Evolutionary conservation across 192 early-diverging fungal species (phyloP).

Genomic region (Coemansia sp.): DNA sequence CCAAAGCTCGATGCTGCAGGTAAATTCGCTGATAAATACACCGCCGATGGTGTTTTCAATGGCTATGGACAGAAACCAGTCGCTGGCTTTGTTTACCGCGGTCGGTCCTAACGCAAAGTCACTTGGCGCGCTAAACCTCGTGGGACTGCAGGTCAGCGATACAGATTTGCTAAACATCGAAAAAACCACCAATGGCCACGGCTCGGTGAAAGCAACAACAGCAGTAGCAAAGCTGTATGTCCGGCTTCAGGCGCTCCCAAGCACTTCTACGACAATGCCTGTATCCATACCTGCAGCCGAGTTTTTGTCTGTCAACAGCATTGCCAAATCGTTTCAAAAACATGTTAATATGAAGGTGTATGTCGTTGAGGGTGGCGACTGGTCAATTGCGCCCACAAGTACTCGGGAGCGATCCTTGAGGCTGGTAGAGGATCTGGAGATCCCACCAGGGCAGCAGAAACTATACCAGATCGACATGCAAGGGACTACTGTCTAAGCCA

Average conservation of each 20-base stretch:
- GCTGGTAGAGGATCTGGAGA: constrained; percentile 2
- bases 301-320: not conserved
- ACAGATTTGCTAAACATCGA: not conserved
- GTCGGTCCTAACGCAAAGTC: not conserved
- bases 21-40: constrained; percentile 13
- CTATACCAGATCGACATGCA: constrained; percentile 20
- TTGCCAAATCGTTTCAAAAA: not conserved
- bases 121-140: not conserved
- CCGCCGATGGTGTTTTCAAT: constrained; percentile 34
- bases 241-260: not conserved
- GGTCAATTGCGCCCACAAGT: constrained; percentile 27
- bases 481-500: not conserved
- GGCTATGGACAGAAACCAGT: not conserved
- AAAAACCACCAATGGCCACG: not conserved
- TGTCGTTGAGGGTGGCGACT: constrained; percentile 21
- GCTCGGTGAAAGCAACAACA: not conserved
- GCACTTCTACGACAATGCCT: not conserved
- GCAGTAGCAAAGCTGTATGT: not conserved
- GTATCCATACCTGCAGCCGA: not conserved
- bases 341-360: not conserved
- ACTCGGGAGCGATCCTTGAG: constrained; percentile 2
- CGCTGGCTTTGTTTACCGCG: constrained; percentile 4
- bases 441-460: constrained; percentile 20
- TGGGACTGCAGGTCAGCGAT: not conserved
- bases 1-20: not conserved